Evolutionary conservation across 2,329 filamentous ascomycete species (phyloP).

Genomic region (Pseudogymnoascus sp.): DNA sequence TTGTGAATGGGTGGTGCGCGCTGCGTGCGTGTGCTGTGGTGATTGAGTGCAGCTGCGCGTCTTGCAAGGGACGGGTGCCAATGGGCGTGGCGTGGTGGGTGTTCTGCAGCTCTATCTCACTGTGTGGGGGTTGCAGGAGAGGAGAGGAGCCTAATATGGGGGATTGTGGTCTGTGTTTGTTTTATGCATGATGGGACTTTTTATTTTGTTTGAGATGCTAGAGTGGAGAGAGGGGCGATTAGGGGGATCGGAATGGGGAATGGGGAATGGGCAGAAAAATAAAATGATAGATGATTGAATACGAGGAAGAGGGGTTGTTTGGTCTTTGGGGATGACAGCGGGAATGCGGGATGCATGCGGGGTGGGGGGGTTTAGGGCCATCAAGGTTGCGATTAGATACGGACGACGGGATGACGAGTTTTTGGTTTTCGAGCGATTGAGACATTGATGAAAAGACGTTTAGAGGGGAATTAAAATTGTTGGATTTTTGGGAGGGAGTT

Average conservation of each 20-base stretch:
- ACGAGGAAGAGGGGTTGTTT: background rate
- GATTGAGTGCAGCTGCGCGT: background rate
- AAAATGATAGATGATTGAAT: slow-evolving; percentile 5
- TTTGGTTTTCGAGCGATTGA: background rate
- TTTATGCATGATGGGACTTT: background rate
- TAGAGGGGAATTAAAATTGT: background rate
- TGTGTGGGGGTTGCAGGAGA: background rate
- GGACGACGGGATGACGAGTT: background rate
- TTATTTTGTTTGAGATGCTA: background rate
- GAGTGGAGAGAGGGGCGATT: background rate
- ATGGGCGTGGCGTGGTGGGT: background rate
- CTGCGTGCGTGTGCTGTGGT: background rate
- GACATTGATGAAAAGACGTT: background rate
- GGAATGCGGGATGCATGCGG: background rate
- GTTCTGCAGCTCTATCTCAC: background rate
- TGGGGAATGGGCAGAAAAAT: no score
- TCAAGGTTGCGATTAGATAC: background rate
- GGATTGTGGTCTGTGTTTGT: background rate
- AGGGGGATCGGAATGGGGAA: no score
- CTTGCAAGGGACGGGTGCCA: background rate
- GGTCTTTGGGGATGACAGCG: background rate
- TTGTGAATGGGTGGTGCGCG: no score
- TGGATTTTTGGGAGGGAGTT: background rate
- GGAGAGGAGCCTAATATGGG: background rate
- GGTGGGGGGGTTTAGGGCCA: background rate